A percentile compares a stretch with the other conserved stretches of the same genome.
phyloP scores from a whole-genome alignment of 108 stramenopile species.

The Cylindrotheca fusiformis region DNA sequence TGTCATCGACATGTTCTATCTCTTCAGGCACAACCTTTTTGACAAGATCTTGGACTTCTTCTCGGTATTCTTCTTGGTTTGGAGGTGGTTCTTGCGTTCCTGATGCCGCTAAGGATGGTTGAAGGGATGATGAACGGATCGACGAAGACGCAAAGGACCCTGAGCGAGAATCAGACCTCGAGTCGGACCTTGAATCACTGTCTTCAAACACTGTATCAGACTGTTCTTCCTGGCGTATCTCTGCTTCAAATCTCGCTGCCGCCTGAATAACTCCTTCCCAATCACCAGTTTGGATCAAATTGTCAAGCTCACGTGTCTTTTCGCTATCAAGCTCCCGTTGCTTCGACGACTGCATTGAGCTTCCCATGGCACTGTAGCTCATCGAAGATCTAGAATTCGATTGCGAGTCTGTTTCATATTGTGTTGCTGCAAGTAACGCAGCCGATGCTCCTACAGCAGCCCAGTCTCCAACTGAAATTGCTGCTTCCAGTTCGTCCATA shows the following conservation, averaged over 20 bases:
- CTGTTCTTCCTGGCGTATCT: slow-evolving; percentile 44
- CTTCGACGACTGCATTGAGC: neutral
- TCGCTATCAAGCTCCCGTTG: slow-evolving; percentile 23
- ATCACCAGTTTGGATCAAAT: slow-evolving; percentile 75
- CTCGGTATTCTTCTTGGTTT: slow-evolving; percentile 27
- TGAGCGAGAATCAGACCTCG: slow-evolving; percentile 5
- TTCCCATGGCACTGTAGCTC: neutral
- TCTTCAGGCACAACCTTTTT: slow-evolving; percentile 62
- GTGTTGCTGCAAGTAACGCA: slow-evolving; percentile 34
- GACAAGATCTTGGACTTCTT: slow-evolving; percentile 52
- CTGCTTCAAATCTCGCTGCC: slow-evolving; percentile 48
- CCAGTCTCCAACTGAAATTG: slow-evolving; percentile 62
- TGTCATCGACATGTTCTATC: slow-evolving; percentile 62
- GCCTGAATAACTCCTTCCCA: slow-evolving; percentile 82
- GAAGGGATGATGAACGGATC: slow-evolving; percentile 9
- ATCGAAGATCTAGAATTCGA: neutral
- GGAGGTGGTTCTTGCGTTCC: slow-evolving; percentile 22
- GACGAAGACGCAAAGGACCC: neutral
- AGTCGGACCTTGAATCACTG: slow-evolving; percentile 4
- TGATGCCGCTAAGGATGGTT: neutral
- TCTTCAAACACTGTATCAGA: slow-evolving; percentile 15
- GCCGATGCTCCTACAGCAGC: slow-evolving; percentile 56
- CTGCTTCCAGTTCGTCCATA: slow-evolving; percentile 25
- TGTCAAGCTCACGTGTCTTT: slow-evolving; percentile 64
- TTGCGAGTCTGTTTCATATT: slow-evolving; percentile 1